Conservation (phyloP, 1,284 basidiomycete genomes). For the Thelephora terrestris region DNA sequence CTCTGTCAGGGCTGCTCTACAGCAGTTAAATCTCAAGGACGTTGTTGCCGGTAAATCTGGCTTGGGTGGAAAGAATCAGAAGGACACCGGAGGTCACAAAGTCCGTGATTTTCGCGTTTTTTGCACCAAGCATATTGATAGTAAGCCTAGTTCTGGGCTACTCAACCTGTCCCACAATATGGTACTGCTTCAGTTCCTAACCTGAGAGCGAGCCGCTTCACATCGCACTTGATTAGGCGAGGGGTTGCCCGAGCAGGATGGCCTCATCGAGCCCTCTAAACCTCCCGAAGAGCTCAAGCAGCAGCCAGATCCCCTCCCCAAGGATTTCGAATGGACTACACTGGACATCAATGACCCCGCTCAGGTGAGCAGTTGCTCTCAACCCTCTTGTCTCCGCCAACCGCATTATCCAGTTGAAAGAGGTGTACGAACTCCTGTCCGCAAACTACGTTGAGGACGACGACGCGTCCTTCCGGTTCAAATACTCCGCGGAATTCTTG, state of each 20-base stretch:
- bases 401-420: constrained; percentile 53
- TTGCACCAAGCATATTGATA: constrained; percentile 4
- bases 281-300: constrained; percentile 74
- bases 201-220: background rate
- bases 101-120: constrained; percentile 29
- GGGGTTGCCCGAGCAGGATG: constrained; percentile 60
- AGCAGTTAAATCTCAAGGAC: constrained; percentile 67
- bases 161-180: constrained; percentile 88
- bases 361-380: constrained; percentile 39
- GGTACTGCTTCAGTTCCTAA: constrained; percentile 24
- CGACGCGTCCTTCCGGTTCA: constrained; percentile 92
- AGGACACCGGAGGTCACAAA: constrained; percentile 82
- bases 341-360: constrained; percentile 73
- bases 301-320: constrained; percentile 81
- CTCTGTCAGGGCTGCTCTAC: constrained; percentile 48
- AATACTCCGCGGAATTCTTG: constrained; percentile 92
- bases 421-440: constrained; percentile 89
- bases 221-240: constrained; percentile 40
- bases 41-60: constrained; percentile 62
- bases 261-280: constrained; percentile 81
- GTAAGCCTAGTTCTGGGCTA: constrained; percentile 76
- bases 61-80: constrained; percentile 58
- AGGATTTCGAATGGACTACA: constrained; percentile 88
- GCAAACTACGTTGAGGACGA: constrained; percentile 97
- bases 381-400: background rate